Base-by-base conservation (phyloP, 2,329 filamentous ascomycete species). In the Pezicula rhizophila region DNA sequence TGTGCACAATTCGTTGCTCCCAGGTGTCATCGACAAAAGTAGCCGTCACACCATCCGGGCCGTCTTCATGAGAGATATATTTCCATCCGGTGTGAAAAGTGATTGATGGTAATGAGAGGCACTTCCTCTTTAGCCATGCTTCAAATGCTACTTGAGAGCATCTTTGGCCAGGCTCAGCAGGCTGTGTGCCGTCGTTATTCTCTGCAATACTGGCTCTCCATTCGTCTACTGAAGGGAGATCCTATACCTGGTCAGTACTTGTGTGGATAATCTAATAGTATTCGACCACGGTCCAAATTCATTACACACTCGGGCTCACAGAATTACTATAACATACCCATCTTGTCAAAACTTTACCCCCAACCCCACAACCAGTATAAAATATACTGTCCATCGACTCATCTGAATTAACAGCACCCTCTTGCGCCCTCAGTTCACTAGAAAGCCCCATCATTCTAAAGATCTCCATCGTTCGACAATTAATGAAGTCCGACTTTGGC, bases 401-500 rank as follows among this genome's bases (percentile, higher is more conserved):
- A 5, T 57, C 15, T 3, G 54, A 42, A 2, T 52, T 46, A 1
- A 54, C 51, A 34, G 15, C 25, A 44, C 11, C 42, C 5, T 31
- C 28, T 14, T 31, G 23, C 5, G 42, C 25, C 15, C 42, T 12
- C 8, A 44, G 18, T 7, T 28, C 25, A 17, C 65, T 57, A 1
- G 60, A 60, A 11, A 68, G 35, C 1, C 62, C 64, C 10, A 68
- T 45, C 12, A 54, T 47, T 2, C 56, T 53, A 7, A 67, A 58
- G 1, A 69, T 40, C 47, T 69, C 67, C 67, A 70, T 68, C 11
- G 55, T 60, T 2, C 66, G 59, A 12, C 45, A 54, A 48, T 69
- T 70, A 1, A 64, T 68, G 8, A 64, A 37, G 44, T 69, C 67
- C 66, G 69, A 68, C 51, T 70, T 70, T 0, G 68, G 66, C 64